A percentile compares a stretch with the other conserved stretches of the same genome.
Conservation (phyloP, 495 filamentous ascomycete genomes). For the Aspergillus kassunensis region DNA sequence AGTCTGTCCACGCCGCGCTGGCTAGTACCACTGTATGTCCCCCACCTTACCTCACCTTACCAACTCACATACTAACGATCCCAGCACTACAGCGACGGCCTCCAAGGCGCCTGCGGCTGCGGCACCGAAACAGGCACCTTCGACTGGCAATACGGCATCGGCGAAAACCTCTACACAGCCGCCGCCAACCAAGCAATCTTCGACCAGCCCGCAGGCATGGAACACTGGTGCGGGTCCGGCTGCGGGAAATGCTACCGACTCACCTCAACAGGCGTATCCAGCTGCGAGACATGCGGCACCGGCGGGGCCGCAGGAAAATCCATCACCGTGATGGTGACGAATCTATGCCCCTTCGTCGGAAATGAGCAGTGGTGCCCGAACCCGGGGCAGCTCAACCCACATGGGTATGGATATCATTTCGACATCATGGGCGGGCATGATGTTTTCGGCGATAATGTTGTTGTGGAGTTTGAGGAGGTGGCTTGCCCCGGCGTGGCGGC, state of each 20-base stretch:
- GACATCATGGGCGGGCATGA: conserved; percentile 8
- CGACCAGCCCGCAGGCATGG: not conserved
- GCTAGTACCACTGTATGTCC: conserved; percentile 5
- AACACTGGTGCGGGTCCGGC: conserved; percentile 11
- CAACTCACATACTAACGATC: not conserved
- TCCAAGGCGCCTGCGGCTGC: conserved; percentile 12
- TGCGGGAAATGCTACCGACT: conserved; percentile 13
- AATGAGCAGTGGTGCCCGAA: conserved; percentile 12
- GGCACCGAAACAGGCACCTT: conserved; percentile 3
- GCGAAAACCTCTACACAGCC: not conserved
- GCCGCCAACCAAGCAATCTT: conserved; percentile 8
- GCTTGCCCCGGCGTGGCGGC: not conserved
- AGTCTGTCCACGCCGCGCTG: not conserved
- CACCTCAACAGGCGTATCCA: conserved; percentile 2
- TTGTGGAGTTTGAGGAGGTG: conserved; percentile 12
- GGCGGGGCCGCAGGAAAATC: conserved; percentile 5
- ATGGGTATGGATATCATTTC: conserved; percentile 10
- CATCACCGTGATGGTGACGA: conserved; percentile 12
- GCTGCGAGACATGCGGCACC: not conserved
- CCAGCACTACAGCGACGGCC: conserved; percentile 13
- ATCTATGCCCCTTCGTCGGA: conserved; percentile 8
- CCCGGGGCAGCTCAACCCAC: conserved; percentile 1
- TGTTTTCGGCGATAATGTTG: conserved; percentile 9
- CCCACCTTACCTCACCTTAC: not conserved
- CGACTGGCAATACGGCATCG: conserved; percentile 3